phyloP scores from a whole-genome alignment of 2,329 filamentous ascomycete genomes.

The Zelopaecilomyces penicillatus region DNA sequence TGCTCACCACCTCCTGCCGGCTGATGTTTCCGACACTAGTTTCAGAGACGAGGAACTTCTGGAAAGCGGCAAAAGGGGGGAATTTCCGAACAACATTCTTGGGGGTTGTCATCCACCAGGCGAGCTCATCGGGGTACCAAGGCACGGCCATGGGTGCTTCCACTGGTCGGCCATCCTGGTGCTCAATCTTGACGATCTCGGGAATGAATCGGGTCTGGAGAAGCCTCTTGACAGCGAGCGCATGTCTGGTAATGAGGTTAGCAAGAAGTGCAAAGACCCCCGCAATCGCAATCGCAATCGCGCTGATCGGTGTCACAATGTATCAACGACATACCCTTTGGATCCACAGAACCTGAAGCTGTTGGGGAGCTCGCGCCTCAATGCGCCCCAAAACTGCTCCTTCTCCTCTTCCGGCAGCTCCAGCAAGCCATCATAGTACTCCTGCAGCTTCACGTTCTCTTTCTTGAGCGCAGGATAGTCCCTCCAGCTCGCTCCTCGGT shows the following conservation, averaged over 20 bases:
- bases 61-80: constrained; percentile 87
- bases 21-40: constrained; percentile 96
- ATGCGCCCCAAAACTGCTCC: constrained; percentile 71
- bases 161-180: constrained; percentile 73
- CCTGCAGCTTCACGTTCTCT: constrained; percentile 75
- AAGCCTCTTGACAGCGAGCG: constrained; percentile 82
- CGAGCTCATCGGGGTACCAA: constrained; percentile 92
- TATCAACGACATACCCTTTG: constrained; percentile 55
- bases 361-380: constrained; percentile 83
- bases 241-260: constrained; percentile 52
- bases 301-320: not conserved
- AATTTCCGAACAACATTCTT: constrained; percentile 94
- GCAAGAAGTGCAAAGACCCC: constrained; percentile 1
- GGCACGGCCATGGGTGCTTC: constrained; percentile 72
- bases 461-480: constrained; percentile 49
- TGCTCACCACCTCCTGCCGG: constrained; percentile 94
- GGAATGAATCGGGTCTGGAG: constrained; percentile 86
- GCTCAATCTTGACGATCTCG: constrained; percentile 74
- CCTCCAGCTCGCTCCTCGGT: constrained; percentile 20
- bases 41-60: constrained; percentile 96
- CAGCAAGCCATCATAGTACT: constrained; percentile 73
- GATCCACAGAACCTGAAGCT: constrained; percentile 97
- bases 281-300: not conserved
- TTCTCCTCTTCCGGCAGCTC: constrained; percentile 72
- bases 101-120: constrained; percentile 96